Conservation (phyloP, 2,329 filamentous ascomycete species). For the Rutstroemia sp. region DNA sequence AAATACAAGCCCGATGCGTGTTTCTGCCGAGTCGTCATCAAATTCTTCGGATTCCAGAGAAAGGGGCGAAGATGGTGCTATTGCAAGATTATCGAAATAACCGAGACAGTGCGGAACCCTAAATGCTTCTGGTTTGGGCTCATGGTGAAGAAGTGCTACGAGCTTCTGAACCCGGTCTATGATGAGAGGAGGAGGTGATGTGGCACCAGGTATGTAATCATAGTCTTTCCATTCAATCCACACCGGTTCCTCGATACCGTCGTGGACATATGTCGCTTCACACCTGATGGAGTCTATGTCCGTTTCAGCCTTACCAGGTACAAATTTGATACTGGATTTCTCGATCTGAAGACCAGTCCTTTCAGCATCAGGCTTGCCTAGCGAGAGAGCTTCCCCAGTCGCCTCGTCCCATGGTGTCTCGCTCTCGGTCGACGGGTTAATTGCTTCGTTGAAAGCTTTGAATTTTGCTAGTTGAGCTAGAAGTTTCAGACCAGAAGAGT, state of each 20-base stretch:
- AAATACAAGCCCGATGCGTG: conserved; percentile 47
- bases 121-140: conserved; percentile 42
- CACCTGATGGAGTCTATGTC: conserved; percentile 25
- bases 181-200: conserved; percentile 35
- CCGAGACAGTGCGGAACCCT: conserved; percentile 43
- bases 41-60: conserved; percentile 21
- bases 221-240: conserved; percentile 48
- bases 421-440: conserved; percentile 30
- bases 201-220: conserved; percentile 29
- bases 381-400: conserved; percentile 34
- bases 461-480: conserved; percentile 41
- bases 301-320: neutral
- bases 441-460: conserved; percentile 43
- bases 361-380: conserved; percentile 25
- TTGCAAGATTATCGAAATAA: conserved; percentile 39
- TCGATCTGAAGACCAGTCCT: conserved; percentile 11
- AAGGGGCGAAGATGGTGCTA: neutral
- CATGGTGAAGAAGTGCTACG: conserved; percentile 40
- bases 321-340: conserved; percentile 12
- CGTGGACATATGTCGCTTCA: conserved; percentile 33
- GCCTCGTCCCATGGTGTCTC: conserved; percentile 31
- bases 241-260: conserved; percentile 32
- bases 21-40: conserved; percentile 36
- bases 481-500: conserved; percentile 35
- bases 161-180: conserved; percentile 40